These are phyloP conservation scores for Rhodocollybia butyracea DNA, from an alignment of 768 basidiomycete species.

Conservation along the genomic window DNA sequence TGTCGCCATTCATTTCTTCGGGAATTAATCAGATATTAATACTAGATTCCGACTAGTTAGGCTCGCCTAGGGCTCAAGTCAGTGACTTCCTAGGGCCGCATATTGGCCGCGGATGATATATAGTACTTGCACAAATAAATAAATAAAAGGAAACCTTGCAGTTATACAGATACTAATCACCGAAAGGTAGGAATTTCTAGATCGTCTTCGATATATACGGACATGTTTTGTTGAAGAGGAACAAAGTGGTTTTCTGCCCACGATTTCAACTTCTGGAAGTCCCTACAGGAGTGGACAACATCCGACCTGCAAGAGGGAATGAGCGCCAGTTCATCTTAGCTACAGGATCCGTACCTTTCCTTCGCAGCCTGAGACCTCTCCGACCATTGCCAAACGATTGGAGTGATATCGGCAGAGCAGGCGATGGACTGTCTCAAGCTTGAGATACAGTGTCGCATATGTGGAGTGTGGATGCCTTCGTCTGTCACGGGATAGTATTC, in stretches of 20 bases:
- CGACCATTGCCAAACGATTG: constrained; percentile 25
- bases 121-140: too few species aligned
- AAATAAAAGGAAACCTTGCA: not conserved
- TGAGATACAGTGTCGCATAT: constrained; percentile 21
- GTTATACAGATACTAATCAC: not conserved
- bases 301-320: too few species aligned
- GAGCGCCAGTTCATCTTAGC: too few species aligned
- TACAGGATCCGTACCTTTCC: constrained; percentile 15
- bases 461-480: constrained; percentile 18
- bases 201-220: constrained; percentile 20
- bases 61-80: too few species aligned
- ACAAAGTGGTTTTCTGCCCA: constrained; percentile 8
- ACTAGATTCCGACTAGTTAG: too few species aligned
- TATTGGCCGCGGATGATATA: too few species aligned
- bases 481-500: constrained; percentile 14
- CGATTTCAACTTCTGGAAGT: constrained; percentile 4
- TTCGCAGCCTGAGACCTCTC: constrained; percentile 16
- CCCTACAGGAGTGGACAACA: constrained; percentile 21
- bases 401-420: constrained; percentile 19
- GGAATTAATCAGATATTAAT: too few species aligned
- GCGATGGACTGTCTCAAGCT: constrained; percentile 21
- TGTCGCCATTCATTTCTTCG: too few species aligned
- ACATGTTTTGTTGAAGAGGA: constrained; percentile 14
- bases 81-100: too few species aligned
- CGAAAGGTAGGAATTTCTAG: not conserved